Evolutionary conservation across 176 grass and related monocot species (phyloP).

Genomic region (Saccharum officinarum): DNA sequence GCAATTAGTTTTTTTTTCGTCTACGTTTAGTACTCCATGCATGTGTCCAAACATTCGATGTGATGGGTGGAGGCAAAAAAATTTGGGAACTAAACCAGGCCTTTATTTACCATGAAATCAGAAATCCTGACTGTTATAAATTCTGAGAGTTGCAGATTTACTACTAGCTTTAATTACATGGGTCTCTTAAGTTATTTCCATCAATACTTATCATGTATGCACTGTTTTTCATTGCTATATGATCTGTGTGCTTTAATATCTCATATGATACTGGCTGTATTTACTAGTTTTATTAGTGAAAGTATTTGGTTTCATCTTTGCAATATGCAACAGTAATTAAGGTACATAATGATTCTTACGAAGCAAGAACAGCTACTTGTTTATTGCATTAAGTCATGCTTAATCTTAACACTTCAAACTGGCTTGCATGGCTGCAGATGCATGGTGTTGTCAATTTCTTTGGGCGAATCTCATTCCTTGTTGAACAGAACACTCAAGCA

Average conservation of each 20-base stretch:
- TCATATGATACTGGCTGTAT: background rate
- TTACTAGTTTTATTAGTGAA: background rate
- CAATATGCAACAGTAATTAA: background rate
- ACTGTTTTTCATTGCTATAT: background rate
- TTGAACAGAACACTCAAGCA: slow-evolving; percentile 92
- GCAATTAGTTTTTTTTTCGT: too few species aligned
- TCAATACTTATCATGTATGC: background rate
- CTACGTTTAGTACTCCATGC: too few species aligned
- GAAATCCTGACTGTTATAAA: background rate
- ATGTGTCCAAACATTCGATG: too few species aligned
- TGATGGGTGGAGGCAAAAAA: too few species aligned
- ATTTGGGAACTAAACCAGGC: too few species aligned
- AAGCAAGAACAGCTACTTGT: background rate
- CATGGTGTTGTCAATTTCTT: slow-evolving; percentile 88
- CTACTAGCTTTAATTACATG: background rate
- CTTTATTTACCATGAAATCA: background rate
- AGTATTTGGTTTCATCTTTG: background rate
- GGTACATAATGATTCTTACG: background rate
- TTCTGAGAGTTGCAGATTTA: background rate
- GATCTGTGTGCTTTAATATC: background rate
- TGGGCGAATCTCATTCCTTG: slow-evolving; percentile 71
- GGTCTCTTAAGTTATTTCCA: background rate
- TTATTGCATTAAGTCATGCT: background rate
- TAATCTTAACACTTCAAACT: background rate
- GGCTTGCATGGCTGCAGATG: slow-evolving; percentile 61